Evolutionary conservation across 345 rosid genomes (phyloP), one percentile per base, ranked within the genome.

Genomic region (Clarkia xantiana): DNA sequence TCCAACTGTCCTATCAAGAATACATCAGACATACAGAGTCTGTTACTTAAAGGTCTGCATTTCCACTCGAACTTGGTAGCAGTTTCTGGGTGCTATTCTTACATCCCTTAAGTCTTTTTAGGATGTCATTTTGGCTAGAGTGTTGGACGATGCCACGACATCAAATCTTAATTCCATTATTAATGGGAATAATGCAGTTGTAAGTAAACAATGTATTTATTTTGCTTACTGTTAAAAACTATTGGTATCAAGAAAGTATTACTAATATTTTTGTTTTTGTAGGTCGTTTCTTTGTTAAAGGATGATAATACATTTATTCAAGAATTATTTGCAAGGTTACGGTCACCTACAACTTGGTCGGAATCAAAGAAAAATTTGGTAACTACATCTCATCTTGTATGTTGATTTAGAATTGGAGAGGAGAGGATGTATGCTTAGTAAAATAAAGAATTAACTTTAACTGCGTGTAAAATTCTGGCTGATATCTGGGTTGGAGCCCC

Each of bases 91-190:
- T 52, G 14, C 29, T 56, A 47, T 44, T 66, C 62, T 67, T 25
- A 52, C 47, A 53, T 49, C 39, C 0, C 14, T 6, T 51, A 40
- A 19, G 51, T 49, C 65, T 47, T 74, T 79, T 56, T 63, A 90
- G 97, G 96, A 90, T 69, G 77, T 87, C 55, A 82, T 90, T 70
- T 71, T 81, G 88, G 88, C 94, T 41, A 82, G 97, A 75, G 73
- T 75, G 43, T 63, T 87, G 80, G 97, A 90, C 68, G 95, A 77
- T 58, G 71, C 74, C 18, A 83, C 82, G 38, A 55, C 68, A 67
- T 77, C 71, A 56, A 80, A 69, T 56, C 81, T 90, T 54, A 70
- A 77, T 64, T 79, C 86, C 50, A 69, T 79, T 62, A 86, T 86
- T 58, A 70, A 77, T 59, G 64, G 71, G 57, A 90, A 79, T 61